Base-by-base conservation (phyloP, 2,329 filamentous ascomycete species). In the Aspergillus terreus region DNA sequence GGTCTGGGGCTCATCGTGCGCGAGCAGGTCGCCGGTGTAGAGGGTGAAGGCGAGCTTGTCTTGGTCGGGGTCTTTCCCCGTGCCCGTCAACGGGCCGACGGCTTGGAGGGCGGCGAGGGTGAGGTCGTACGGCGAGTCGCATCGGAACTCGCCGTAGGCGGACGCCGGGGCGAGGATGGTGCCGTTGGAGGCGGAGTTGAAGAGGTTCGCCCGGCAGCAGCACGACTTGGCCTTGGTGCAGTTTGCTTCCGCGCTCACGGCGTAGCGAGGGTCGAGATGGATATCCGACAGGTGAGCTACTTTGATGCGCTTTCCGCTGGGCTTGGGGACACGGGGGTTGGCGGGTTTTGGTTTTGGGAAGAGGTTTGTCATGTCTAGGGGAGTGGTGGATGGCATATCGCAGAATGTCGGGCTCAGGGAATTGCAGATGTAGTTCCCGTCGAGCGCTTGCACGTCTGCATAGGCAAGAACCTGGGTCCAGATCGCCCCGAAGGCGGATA, bases 101-200 rank as follows among this genome's bases (percentile, higher is more conserved):
- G 81, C 77, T 62, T 83, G 76, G 14, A 83, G 63, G 15, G 79
- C 81, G 7, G 80, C 78, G 5, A 82, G 69, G 10, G 75, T 78
- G 6, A 84, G 71, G 48, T 80, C 81, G 55, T 82, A 83, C 1
- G 81, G 81, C 6, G 79, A 80, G 60, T 84, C 82, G 58, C 82
- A 84, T 15, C 71, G 70, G 64, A 76, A 83, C 19, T 76, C 72
- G 3, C 81, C 82, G 60, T 79, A 83, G 0, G 79, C 64, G 2
- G 80, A 75, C 7, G 82, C 79, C 3, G 79, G 72, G 42, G 79
- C 63, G 10, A 70, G 55, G 40, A 76, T 60, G 47, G 72, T 53
- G 25, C 67, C 61, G 38, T 60, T 46, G 6, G 71, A 64, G 4
- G 63, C 59, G 4, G 67, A 54, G 21, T 78, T 73, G 17, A 65